These are phyloP conservation scores for Tetrahymena borealis DNA, from an alignment of 73 alveolate genomes.

Conservation along the genomic window DNA sequence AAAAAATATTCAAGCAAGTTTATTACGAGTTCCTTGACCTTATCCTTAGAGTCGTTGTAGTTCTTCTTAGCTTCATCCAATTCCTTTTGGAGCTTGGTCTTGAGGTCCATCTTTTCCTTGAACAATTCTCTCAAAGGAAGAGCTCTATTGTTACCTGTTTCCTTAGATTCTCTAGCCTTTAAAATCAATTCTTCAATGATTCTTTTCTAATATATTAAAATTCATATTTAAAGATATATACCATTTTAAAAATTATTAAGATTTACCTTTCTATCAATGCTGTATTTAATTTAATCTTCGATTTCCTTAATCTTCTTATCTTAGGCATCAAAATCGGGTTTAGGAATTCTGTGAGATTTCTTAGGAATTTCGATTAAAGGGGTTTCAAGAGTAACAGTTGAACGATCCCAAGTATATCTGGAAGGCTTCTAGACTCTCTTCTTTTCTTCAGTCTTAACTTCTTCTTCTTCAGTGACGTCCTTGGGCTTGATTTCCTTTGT, in stretches of 20 bases:
- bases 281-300: not conserved
- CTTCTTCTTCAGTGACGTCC: not conserved
- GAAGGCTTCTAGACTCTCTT: not conserved
- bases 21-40: not conserved
- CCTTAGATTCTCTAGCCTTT: not conserved
- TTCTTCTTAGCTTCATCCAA: not conserved
- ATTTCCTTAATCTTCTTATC: not conserved
- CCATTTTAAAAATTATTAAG: not conserved
- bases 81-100: not conserved
- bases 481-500: not conserved
- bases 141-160: not conserved
- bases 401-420: not conserved
- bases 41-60: not conserved
- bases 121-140: not conserved
- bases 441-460: not conserved
- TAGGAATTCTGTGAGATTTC: not conserved
- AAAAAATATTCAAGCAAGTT: not conserved
- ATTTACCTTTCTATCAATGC: not conserved
- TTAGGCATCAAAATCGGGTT: not conserved
- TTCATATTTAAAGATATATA: not conserved
- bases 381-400: not conserved
- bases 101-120: not conserved
- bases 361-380: not conserved
- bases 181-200: not conserved
- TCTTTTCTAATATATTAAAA: not conserved